These are phyloP conservation scores for Suillus tomentosus DNA, from an alignment of 768 basidiomycete genomes.

Conservation along the genomic window DNA sequence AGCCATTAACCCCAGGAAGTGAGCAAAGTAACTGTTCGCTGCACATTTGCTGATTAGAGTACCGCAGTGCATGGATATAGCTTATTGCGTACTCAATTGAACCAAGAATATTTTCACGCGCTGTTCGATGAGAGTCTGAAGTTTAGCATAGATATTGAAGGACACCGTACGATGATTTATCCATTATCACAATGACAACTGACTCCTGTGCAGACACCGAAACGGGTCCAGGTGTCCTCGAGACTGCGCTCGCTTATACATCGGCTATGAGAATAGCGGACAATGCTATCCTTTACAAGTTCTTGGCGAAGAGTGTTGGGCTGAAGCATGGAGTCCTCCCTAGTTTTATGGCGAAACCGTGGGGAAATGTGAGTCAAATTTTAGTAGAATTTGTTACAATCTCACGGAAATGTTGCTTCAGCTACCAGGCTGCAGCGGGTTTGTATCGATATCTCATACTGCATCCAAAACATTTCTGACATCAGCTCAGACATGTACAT, in stretches of 20 bases:
- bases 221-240: slow-evolving; percentile 87
- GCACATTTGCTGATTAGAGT: neutral
- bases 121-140: slow-evolving; percentile 73
- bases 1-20: slow-evolving; percentile 93
- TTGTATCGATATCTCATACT: slow-evolving; percentile 20
- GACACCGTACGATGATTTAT: slow-evolving; percentile 64
- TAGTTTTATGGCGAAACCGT: slow-evolving; percentile 99
- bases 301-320: slow-evolving; percentile 87
- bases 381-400: slow-evolving; percentile 9
- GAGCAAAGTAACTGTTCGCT: slow-evolving; percentile 32
- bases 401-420: slow-evolving; percentile 31
- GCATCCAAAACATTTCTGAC: slow-evolving; percentile 1
- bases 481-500: slow-evolving; percentile 73
- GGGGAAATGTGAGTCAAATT: slow-evolving; percentile 69
- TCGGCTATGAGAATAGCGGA: slow-evolving; percentile 82
- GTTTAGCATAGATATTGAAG: slow-evolving; percentile 84
- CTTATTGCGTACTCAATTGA: slow-evolving; percentile 85
- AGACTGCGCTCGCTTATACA: slow-evolving; percentile 87
- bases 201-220: slow-evolving; percentile 67
- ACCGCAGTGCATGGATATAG: slow-evolving; percentile 94
- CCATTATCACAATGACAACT: slow-evolving; percentile 9
- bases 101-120: slow-evolving; percentile 86
- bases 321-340: slow-evolving; percentile 88
- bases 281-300: slow-evolving; percentile 92
- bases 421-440: slow-evolving; percentile 97